Evolutionary conservation across 202 grass and related monocot genomes (phyloP).

Genomic region (Carex arenaria): DNA sequence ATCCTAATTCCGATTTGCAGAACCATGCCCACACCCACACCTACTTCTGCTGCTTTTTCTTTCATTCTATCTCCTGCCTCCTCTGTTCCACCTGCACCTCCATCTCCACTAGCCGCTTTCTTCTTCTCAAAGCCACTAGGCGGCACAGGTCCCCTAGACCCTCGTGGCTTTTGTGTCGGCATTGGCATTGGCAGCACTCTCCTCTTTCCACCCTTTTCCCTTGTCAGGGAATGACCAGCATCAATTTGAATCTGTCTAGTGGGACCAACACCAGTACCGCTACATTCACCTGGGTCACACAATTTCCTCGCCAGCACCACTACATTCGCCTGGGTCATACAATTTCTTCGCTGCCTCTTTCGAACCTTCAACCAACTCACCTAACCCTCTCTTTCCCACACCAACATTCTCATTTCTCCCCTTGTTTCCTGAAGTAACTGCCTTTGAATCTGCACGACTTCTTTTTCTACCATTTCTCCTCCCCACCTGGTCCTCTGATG

Average conservation of each 20-base stretch:
- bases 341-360: neutral
- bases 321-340: neutral
- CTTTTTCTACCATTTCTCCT: neutral
- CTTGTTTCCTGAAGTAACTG: too few species aligned
- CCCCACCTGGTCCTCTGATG: neutral
- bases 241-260: neutral
- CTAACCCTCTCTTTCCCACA: neutral
- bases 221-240: neutral
- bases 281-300: neutral
- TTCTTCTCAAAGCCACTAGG: too few species aligned
- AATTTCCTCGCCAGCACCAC: neutral
- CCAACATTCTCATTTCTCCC: neutral
- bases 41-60: conserved; percentile 27
- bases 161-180: neutral
- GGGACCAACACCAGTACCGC: neutral
- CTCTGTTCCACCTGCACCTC: conserved; percentile 18
- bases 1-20: too few species aligned
- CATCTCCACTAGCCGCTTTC: neutral
- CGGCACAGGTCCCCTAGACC: neutral
- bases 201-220: neutral
- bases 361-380: neutral
- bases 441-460: neutral
- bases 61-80: conserved; percentile 21
- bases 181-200: conserved; percentile 7
- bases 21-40: neutral